Evolutionary conservation across 805 yeast genomes (phyloP), one percentile per base, ranked within the genome.

Genomic region (Zygosaccharomyces gambellarensis): DNA sequence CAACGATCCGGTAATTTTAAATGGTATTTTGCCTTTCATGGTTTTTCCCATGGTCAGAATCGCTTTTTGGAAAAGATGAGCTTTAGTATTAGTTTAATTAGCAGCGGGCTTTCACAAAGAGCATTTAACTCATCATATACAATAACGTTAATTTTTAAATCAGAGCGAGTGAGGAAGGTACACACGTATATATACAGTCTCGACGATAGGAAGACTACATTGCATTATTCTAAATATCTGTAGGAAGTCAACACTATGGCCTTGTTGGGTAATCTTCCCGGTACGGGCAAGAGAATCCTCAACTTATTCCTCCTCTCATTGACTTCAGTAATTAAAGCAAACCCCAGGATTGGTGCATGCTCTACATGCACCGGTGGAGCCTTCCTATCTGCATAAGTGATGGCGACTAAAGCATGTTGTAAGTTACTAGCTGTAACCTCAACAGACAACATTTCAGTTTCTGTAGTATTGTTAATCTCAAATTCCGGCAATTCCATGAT

Each of bases 261-360:
- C 54, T 82, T 80, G 23, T 82, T 75, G 0, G 99, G 99, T 22
- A 90, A 71, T 36, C 83, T 72, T 1, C 96, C 95, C 2, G 96
- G 97, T 4, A 88, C 85, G 0, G 99, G 98, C 53, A 90, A 73
- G 53, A 92, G 72, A 7, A 94, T 74, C 59, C 83, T 83, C 48
- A 87, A 62, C 57, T 79, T 84, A 12, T 78, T 76, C 60, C 82
- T 83, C 12, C 79, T 71, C 54, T 92, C 97, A 60, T 90, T 95
- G 21, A 82, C 87, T 53, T 81, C 83, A 14, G 75, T 69, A 9
- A 65, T 79, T 53, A 87, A 84, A 3, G 84, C 87, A 68, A 81
- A 92, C 0, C 99, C 98, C 55, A 87, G 63, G 0, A 88, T 82
- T 45, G 85, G 76, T 4, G 87, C 70, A 48, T 77, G 71, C 1